Base-by-base conservation (phyloP, 768 basidiomycete species). In the Udeniomyces megalosporus region DNA sequence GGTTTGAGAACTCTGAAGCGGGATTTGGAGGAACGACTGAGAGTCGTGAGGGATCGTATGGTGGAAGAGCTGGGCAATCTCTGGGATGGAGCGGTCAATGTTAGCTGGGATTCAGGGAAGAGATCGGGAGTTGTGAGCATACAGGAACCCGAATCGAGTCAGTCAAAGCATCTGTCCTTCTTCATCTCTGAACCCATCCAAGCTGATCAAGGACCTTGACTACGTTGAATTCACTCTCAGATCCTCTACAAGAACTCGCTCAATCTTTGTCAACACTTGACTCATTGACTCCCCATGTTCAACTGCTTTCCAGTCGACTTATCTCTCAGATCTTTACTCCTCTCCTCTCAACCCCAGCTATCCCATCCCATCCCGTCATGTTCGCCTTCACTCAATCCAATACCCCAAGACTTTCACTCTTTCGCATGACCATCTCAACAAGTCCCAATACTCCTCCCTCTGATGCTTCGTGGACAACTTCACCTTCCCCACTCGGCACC, bases 11-110 rank as follows among this genome's bases (percentile, higher is more conserved):
- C 17, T 7, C 49, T 63, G 24, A 57, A 52, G 44, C 14, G 11
- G 34, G 62, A 63, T 32, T 46, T 63, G 34, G 56, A 57, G 17
- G 49, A 48, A 29, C 48, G 62, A 32, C 34, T 63, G 35, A 38
- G 62, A n/a, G 56, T 63, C 28, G 55, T 58, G 14, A 38, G 48
- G 28, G 62, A 63, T 38, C 48, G 62, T 4, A 48, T 63, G 56
- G 57, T 38, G 5, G 62, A 63, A 34, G 49, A 63, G 50, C 56
- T 63, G 24, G 48, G 55, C 8, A 22, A 22, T 8, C 20, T 52
- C 1, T 63, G 55, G 49, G 49, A 63, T 34, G 49, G 11, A 6
- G 22, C 55, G 12, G 22, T 63, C 11, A 53, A 29, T 8, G 38
- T 52, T 1, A 24, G 29, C 8, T 63, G 56, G 55, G 49, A 50